A percentile compares a stretch with the other conserved stretches of the same genome.
Conservation (phyloP, 495 filamentous ascomycete genomes). For the Talaromyces nanjingensis region DNA sequence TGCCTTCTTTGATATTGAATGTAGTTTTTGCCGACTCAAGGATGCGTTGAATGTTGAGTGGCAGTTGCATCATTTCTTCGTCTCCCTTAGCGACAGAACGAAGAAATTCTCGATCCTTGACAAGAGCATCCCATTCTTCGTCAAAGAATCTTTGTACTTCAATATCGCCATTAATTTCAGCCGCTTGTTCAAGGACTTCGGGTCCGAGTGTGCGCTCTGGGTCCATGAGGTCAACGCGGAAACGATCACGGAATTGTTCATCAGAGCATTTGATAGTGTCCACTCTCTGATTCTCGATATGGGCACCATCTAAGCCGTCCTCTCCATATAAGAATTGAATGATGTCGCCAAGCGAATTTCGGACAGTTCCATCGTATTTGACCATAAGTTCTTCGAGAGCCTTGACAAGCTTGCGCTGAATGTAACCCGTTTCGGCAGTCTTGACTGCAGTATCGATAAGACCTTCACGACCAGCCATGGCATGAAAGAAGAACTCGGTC, state of each 20-base stretch:
- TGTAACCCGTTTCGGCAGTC: constrained; percentile 98
- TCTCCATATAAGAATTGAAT: constrained; percentile 98
- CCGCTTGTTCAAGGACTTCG: constrained; percentile 76
- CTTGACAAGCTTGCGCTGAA: constrained; percentile 96
- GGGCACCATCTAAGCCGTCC: constrained; percentile 84
- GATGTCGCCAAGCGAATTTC: constrained; percentile 93
- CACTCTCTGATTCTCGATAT: constrained; percentile 86
- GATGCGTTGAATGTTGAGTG: constrained; percentile 84
- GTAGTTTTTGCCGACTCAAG: constrained; percentile 82
- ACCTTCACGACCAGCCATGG: constrained; percentile 99
- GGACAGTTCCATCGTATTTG: constrained; percentile 95
- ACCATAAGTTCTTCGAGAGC: constrained; percentile 96
- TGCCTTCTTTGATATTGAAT: constrained; percentile 79
- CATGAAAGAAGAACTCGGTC: constrained; percentile 98
- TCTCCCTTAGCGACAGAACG: constrained; percentile 60
- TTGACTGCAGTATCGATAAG: constrained; percentile 99
- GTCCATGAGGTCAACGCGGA: constrained; percentile 94
- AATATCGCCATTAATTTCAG: constrained; percentile 79
- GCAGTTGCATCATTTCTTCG: constrained; percentile 79
- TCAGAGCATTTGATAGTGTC: constrained; percentile 75
- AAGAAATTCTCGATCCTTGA: constrained; percentile 66
- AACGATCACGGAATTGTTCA: constrained; percentile 65
- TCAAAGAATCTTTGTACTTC: constrained; percentile 80
- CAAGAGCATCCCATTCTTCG: constrained; percentile 76
- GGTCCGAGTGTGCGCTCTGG: constrained; percentile 52